These are phyloP conservation scores for Alternaria metachromatica DNA, from an alignment of 2,329 filamentous ascomycete species.

Conservation along the genomic window DNA sequence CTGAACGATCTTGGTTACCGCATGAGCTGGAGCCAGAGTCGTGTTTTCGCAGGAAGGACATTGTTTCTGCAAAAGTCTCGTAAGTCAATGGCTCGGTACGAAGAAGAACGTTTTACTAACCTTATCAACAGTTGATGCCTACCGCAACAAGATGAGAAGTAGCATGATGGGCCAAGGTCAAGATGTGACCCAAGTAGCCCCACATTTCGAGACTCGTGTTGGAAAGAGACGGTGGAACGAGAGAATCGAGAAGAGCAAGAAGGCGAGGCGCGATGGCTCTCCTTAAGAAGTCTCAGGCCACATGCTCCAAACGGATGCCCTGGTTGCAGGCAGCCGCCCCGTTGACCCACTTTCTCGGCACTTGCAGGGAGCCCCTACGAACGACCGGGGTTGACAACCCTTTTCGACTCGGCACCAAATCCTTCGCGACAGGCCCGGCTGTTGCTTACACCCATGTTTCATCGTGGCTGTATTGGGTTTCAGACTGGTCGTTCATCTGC, in stretches of 20 bases:
- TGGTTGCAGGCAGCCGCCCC: conserved; percentile 35
- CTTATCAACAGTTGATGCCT: conserved; percentile 76
- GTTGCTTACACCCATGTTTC: conserved; percentile 30
- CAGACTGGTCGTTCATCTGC: conserved; percentile 21
- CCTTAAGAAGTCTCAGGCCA: conserved; percentile 43
- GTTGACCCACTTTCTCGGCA: conserved; percentile 40
- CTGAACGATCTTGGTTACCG: conserved; percentile 92
- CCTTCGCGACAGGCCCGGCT: conserved; percentile 25
- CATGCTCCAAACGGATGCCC: conserved; percentile 33
- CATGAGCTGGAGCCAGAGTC: conserved; percentile 95
- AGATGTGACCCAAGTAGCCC: conserved; percentile 74
- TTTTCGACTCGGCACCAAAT: conserved; percentile 34
- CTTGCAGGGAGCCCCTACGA: conserved; percentile 44
- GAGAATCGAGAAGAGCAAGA: conserved; percentile 53
- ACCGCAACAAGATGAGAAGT: conserved; percentile 87
- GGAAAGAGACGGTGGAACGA: conserved; percentile 73
- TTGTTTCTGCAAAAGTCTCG: conserved; percentile 89
- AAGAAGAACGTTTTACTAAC: conserved; percentile 26
- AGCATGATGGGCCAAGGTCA: conserved; percentile 81
- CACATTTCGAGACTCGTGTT: conserved; percentile 86
- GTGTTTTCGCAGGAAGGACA: conserved; percentile 84
- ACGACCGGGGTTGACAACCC: conserved; percentile 38
- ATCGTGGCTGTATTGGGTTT: conserved; percentile 31
- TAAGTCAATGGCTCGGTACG: conserved; percentile 61
- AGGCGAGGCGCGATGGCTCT: conserved; percentile 46